Evolutionary conservation across 371 early-diverging fungal species (phyloP).

Genomic region (Mycotypha africana): DNA sequence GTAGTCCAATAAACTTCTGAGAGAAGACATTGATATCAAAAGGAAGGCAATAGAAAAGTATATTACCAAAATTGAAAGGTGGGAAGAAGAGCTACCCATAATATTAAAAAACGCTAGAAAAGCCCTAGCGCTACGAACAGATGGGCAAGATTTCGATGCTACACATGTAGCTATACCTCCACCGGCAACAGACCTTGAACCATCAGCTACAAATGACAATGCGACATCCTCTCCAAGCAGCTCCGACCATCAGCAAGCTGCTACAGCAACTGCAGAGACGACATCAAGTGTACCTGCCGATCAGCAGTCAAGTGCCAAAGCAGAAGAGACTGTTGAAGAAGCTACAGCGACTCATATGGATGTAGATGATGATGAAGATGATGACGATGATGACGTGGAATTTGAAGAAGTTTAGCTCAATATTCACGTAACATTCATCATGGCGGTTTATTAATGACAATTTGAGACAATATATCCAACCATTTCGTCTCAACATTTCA

Average conservation of each 20-base stretch:
- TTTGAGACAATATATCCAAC: too few species aligned
- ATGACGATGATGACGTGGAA: conserved; percentile 21
- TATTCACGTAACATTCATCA: too few species aligned
- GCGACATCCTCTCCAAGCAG: too few species aligned
- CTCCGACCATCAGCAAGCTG: too few species aligned
- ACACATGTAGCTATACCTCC: not conserved
- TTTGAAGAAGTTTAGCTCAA: conserved; percentile 28
- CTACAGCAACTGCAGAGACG: not conserved
- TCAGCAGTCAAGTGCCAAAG: not conserved
- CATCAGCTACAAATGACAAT: too few species aligned
- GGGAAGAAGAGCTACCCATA: conserved; percentile 16
- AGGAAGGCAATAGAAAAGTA: conserved; percentile 16
- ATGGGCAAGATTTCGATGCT: conserved; percentile 17
- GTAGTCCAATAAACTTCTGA: conserved; percentile 16
- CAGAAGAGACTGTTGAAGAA: not conserved
- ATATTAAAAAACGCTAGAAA: conserved; percentile 11
- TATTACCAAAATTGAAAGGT: conserved; percentile 12
- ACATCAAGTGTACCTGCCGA: not conserved
- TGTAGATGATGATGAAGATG: conserved; percentile 11
- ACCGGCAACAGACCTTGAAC: not conserved
- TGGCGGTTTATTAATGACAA: too few species aligned
- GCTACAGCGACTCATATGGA: not conserved
- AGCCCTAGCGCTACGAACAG: conserved; percentile 7
- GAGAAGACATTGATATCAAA: conserved; percentile 23
- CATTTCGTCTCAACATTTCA: too few species aligned